phyloP scores from a whole-genome alignment of 176 grass and related monocot genomes.

The Miscanthus lutarioriparius region DNA sequence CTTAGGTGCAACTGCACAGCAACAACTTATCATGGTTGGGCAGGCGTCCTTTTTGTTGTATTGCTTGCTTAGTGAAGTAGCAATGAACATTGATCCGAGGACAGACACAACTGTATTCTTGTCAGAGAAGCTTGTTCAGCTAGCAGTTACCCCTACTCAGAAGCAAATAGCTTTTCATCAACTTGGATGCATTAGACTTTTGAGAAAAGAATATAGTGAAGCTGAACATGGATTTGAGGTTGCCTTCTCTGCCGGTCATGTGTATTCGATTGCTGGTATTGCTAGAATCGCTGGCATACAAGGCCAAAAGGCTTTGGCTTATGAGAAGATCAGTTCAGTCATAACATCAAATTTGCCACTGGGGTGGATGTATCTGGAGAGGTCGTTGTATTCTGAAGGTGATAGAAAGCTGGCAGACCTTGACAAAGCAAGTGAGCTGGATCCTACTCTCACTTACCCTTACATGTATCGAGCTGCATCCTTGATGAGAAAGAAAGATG shows the following conservation, averaged over 20 bases:
- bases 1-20: conserved; percentile 57
- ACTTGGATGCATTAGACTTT: conserved; percentile 74
- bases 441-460: conserved; percentile 87
- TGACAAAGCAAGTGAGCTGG: conserved; percentile 79
- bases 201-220: conserved; percentile 76
- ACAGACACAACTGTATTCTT: conserved; percentile 57
- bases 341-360: conserved; percentile 68
- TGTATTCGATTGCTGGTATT: conserved; percentile 73
- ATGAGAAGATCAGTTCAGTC: conserved; percentile 75
- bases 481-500: conserved; percentile 83
- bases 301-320: conserved; percentile 59
- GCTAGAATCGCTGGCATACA: conserved; percentile 66
- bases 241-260: conserved; percentile 75
- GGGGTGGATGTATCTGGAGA: conserved; percentile 92
- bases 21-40: conserved; percentile 57
- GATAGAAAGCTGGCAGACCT: conserved; percentile 68
- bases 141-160: conserved; percentile 49
- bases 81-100: conserved; percentile 68
- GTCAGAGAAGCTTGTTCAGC: conserved; percentile 66
- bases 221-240: conserved; percentile 60
- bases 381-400: conserved; percentile 70
- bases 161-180: conserved; percentile 95
- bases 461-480: conserved; percentile 86
- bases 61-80: conserved; percentile 82
- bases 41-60: conserved; percentile 75